Conservation (phyloP, 176 grass and related monocot species). For the Oryza glumipatula region DNA sequence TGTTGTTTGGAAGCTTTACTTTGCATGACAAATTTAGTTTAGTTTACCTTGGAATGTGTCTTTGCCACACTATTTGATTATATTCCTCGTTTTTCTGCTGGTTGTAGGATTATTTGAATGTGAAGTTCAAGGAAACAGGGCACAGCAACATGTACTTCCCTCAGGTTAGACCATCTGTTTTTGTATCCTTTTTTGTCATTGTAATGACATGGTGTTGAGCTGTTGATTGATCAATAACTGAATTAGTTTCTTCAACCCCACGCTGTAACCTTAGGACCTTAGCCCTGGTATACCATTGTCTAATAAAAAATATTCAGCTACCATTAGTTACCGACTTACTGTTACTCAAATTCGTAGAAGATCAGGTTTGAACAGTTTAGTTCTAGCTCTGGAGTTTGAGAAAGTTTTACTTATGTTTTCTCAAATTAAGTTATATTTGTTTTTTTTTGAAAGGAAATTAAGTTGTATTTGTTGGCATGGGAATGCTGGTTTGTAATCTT, state of each 20-base stretch:
- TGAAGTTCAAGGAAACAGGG: slow-evolving; percentile 97
- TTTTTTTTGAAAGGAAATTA: no score
- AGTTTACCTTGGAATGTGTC: not conserved
- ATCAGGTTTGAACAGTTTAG: not conserved
- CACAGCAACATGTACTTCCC: slow-evolving; percentile 99
- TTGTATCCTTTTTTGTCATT: not conserved
- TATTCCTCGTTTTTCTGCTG: not conserved
- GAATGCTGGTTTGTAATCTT: slow-evolving; percentile 18
- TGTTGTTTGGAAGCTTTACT: not conserved
- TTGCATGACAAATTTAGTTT: not conserved
- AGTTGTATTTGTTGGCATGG: not conserved
- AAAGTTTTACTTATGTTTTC: not conserved
- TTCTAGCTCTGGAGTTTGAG: not conserved
- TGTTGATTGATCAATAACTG: slow-evolving; percentile 12
- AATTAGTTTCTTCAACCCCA: not conserved
- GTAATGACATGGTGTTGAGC: slow-evolving; percentile 2
- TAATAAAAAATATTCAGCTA: not conserved
- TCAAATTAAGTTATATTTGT: no score
- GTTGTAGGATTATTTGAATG: slow-evolving; percentile 89
- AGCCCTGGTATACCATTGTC: not conserved
- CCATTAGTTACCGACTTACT: not conserved
- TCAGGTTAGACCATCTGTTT: slow-evolving; percentile 54
- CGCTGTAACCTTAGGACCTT: not conserved
- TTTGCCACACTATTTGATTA: slow-evolving; percentile 15
- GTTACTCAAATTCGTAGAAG: not conserved